Evolutionary conservation across 495 filamentous ascomycete species (phyloP).

Genomic region (Cudoniella acicularis): DNA sequence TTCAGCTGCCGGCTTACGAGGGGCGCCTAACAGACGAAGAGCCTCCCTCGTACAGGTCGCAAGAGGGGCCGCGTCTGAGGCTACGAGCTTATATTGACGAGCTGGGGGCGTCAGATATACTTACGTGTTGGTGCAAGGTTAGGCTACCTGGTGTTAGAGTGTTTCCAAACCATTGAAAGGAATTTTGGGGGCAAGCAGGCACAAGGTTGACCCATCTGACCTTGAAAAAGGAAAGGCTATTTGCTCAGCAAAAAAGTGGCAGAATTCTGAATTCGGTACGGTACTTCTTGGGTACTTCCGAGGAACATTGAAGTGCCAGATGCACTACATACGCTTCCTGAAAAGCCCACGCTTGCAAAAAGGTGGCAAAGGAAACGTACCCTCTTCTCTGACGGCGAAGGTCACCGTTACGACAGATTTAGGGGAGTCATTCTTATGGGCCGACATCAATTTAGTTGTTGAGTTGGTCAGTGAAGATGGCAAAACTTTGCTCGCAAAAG

Average conservation of each 20-base stretch:
- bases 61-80: background rate
- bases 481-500: conserved; percentile 45
- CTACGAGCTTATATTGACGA: background rate
- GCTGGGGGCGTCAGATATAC: background rate
- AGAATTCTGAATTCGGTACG: background rate
- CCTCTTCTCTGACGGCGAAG: conserved; percentile 35
- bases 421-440: conserved; percentile 75
- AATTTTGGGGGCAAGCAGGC: conserved; percentile 1
- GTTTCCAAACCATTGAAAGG: background rate
- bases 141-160: background rate
- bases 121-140: background rate
- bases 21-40: background rate
- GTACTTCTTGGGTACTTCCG: background rate
- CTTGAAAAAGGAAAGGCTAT: no score
- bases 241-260: no score
- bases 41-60: no score
- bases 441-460: conserved; percentile 54
- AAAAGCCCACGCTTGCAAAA: conserved; percentile 50
- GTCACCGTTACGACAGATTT: conserved; percentile 89
- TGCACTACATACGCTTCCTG: conserved; percentile 76
- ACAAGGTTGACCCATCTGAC: no score
- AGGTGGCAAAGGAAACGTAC: background rate
- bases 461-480: conserved; percentile 23
- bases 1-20: background rate
- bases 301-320: conserved; percentile 27